Conservation (phyloP, 768 basidiomycete species). For the Xanthoconium stramineum region DNA sequence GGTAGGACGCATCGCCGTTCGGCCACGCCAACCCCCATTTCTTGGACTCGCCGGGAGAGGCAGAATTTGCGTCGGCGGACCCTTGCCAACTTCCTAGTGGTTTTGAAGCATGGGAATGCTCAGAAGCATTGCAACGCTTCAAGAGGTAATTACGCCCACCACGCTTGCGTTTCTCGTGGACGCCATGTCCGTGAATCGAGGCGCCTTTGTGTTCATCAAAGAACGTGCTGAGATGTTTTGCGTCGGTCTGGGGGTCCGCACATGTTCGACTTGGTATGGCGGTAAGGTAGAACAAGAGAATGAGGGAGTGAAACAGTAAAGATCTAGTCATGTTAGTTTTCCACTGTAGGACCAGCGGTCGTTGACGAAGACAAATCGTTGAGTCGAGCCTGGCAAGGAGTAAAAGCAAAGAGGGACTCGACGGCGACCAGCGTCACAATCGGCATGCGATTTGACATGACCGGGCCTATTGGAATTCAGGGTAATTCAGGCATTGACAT, state of each 20-base stretch:
- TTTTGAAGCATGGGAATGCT: constrained; percentile 5
- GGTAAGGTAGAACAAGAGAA: constrained; percentile 10
- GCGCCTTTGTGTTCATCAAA: neutral
- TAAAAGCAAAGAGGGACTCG: neutral
- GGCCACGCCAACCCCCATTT: constrained; percentile 74
- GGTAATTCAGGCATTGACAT: too few species aligned
- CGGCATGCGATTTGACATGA: neutral
- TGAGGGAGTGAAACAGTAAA: constrained; percentile 5
- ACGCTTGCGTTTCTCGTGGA: constrained; percentile 16
- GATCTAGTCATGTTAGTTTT: constrained; percentile 11
- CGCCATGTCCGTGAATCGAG: neutral
- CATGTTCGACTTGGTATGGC: neutral
- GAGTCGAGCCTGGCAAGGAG: neutral
- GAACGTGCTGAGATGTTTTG: constrained; percentile 1
- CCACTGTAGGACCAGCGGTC: neutral
- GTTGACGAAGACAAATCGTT: neutral
- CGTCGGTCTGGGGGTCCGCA: neutral
- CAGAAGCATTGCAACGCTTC: constrained; percentile 18
- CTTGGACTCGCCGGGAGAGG: constrained; percentile 5
- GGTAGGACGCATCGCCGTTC: constrained; percentile 45
- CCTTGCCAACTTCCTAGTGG: neutral
- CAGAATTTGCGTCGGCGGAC: neutral
- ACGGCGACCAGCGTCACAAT: neutral
- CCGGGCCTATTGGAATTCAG: constrained; percentile 15
- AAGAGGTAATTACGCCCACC: constrained; percentile 9